Percentiles rank a stretch among this genome's conserved stretches.
Conservation (phyloP, 2,329 filamentous ascomycete species). For the Pestalotiopsis sp. region DNA sequence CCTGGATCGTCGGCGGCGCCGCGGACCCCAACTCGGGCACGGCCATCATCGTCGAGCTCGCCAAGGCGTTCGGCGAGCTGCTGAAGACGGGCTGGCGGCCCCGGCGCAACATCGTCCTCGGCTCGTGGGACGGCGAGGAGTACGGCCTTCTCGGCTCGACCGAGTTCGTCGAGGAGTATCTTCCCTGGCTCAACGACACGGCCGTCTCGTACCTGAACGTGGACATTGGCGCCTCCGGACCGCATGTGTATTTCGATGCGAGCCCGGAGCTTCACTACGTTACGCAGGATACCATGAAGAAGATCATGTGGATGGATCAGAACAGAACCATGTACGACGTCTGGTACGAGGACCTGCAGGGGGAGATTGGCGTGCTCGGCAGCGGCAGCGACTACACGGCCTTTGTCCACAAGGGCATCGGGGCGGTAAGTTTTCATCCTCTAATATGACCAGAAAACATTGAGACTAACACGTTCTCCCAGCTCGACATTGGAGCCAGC, state of each 20-base stretch:
- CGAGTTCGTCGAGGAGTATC: constrained; percentile 84
- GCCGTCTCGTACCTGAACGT: constrained; percentile 82
- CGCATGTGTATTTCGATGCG: constrained; percentile 56
- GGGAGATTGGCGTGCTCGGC: constrained; percentile 59
- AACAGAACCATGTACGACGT: constrained; percentile 42
- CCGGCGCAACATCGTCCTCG: constrained; percentile 76
- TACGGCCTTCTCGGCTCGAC: constrained; percentile 81
- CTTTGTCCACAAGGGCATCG: constrained; percentile 60
- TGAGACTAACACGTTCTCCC: constrained; percentile 19
- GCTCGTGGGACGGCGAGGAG: constrained; percentile 73
- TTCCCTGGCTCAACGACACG: constrained; percentile 72
- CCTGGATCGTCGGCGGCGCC: constrained; percentile 85
- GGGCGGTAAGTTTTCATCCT: constrained; percentile 35
- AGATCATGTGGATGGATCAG: constrained; percentile 61
- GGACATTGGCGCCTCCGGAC: constrained; percentile 67
- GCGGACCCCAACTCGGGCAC: constrained; percentile 82
- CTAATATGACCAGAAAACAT: constrained; percentile 34
- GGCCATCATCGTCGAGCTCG: constrained; percentile 74
- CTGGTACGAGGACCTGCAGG: constrained; percentile 43
- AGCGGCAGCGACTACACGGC: constrained; percentile 70
- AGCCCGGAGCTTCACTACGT: constrained; percentile 71
- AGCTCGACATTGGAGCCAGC: constrained; percentile 61
- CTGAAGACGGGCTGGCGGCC: constrained; percentile 79
- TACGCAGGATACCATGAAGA: constrained; percentile 62
- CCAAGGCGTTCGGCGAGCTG: constrained; percentile 71